Percentiles rank a stretch among this genome's conserved stretches.
phyloP scores from a whole-genome alignment of 2,329 filamentous ascomycete genomes.

The Biscogniauxia mediterranea region DNA sequence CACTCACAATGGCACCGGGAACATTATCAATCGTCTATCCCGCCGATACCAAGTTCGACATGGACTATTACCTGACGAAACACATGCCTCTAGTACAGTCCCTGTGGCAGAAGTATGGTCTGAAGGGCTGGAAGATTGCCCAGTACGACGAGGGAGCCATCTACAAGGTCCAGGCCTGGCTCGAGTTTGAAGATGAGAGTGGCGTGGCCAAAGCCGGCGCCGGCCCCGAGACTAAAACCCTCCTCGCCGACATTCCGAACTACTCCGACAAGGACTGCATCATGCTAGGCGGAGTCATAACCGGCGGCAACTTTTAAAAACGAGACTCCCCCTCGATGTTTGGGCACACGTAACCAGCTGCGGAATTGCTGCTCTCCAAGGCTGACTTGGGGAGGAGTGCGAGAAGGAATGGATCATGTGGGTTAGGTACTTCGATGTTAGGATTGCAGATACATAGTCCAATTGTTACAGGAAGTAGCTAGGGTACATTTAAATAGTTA shows the following conservation, averaged over 20 bases:
- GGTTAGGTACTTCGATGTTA: no score
- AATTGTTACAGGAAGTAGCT: no score
- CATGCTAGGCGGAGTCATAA: constrained; percentile 11
- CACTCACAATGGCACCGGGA: constrained; percentile 16
- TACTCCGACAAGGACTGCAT: constrained; percentile 27
- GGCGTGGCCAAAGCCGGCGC: constrained; percentile 23
- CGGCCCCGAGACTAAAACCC: constrained; percentile 8
- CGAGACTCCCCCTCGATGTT: not conserved
- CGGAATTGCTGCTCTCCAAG: no score
- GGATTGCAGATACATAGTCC: no score
- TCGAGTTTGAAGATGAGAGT: constrained; percentile 31
- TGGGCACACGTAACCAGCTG: no score
- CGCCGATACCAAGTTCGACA: constrained; percentile 42
- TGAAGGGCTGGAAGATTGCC: constrained; percentile 37
- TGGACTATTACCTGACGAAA: constrained; percentile 46
- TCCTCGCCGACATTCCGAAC: constrained; percentile 35
- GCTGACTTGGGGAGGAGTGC: no score
- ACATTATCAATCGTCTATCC: constrained; percentile 40
- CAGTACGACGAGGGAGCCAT: constrained; percentile 26
- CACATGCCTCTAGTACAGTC: constrained; percentile 46
- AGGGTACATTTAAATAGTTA: no score
- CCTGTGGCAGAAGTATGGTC: constrained; percentile 39
- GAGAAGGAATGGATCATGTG: no score
- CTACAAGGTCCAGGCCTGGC: constrained; percentile 29
- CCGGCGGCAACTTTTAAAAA: not conserved